Base-by-base conservation (phyloP, 164 flowering plant species). In the Tetracentron sinense region DNA sequence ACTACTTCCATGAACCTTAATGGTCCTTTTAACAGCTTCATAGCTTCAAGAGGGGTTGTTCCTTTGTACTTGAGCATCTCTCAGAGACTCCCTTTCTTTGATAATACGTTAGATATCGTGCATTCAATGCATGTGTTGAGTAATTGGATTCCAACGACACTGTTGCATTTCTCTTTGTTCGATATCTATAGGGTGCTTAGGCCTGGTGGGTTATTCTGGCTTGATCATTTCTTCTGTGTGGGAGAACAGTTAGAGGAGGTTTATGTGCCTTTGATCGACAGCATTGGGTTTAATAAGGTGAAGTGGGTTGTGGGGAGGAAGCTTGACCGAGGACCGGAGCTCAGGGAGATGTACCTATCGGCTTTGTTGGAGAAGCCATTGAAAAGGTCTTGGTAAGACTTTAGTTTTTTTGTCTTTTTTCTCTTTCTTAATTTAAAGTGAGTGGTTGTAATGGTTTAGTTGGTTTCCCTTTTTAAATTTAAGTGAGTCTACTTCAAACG, bases 201-300 rank as follows among this genome's bases (percentile, higher is more conserved):
- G 79, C 87, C 87, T 3, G 95, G 91, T 5, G 95, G 95, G 42
- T 29, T 84, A 58, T 83, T 88, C 52, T 86, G 89, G 91, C 72
- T 85, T 0, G 94, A 88, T 52, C 90, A 76, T 64, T 88, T 88
- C 74, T 88, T 86, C 66, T 81, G 91, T 53, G 51, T 72, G 2
- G 81, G 70, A 0, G 74, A 67, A 26, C 78, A 86, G 70, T 28
- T 86, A 67, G 68, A 83, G 58, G 60, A 72, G 4, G 72, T 75
- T 4, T 86, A 85, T 54, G 62, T 11, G 54, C 91, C 89, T 10
- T 19, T 88, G 44, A 75, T 85, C 14, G 80, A 80, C n/a, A 70
- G 79, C 26, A 20, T 85, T 16, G 88, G 91, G 21, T 88, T 82
- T 59, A 69, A 59, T 19, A 83, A 74, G 70, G 46, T 81, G 75